A percentile compares a stretch with the other conserved stretches of the same genome.
These are phyloP conservation scores for Beta corolliflora DNA, from an alignment of 179 eudicot species.

Conservation along the genomic window DNA sequence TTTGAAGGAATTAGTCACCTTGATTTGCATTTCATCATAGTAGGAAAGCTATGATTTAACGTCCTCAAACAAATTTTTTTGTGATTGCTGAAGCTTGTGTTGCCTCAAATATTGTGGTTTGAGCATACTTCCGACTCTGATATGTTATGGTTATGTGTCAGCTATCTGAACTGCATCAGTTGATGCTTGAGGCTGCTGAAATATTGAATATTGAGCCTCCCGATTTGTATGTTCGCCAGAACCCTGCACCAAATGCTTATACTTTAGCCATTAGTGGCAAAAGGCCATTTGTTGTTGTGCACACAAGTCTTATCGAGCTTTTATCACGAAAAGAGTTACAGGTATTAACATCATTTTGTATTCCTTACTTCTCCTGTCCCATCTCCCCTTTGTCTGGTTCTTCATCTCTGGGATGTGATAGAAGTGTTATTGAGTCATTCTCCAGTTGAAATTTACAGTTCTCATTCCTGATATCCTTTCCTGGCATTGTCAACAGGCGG, in stretches of 20 bases:
- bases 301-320: conserved; percentile 96
- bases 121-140: conserved; percentile 11
- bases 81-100: conserved; percentile 6
- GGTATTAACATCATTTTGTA: conserved; percentile 40
- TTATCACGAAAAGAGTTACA: conserved; percentile 90
- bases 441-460: neutral
- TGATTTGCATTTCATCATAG: neutral
- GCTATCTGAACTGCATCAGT: conserved; percentile 87
- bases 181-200: conserved; percentile 83
- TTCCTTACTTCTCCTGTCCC: conserved; percentile 9
- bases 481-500: conserved; percentile 62
- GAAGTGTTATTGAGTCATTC: neutral
- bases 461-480: neutral
- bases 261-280: conserved; percentile 89
- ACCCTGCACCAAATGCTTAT: conserved; percentile 90
- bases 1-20: neutral
- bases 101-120: neutral
- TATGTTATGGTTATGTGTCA: conserved; percentile 26
- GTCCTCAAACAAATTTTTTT: neutral
- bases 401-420: neutral
- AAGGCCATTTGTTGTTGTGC: conserved; percentile 92
- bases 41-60: neutral
- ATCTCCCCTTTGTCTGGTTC: neutral
- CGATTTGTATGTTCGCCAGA: conserved; percentile 91
- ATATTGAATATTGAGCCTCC: conserved; percentile 87